A percentile compares a stretch with the other conserved stretches of the same genome.
These are phyloP conservation scores for Brettanomyces custersianus DNA, from an alignment of 805 yeast genomes.

Conservation along the genomic window DNA sequence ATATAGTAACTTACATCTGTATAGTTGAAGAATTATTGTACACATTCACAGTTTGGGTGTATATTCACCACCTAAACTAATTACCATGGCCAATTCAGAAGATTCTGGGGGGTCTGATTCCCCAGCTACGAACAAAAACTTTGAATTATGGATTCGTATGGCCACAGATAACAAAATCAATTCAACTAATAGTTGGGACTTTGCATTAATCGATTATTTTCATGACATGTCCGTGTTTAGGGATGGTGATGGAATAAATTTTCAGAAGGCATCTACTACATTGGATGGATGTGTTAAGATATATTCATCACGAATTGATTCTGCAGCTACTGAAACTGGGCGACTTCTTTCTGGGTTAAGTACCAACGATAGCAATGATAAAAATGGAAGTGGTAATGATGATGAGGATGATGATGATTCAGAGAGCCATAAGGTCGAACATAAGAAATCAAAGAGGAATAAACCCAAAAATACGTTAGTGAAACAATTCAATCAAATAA, in stretches of 20 bases:
- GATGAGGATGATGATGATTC: conserved; percentile 15
- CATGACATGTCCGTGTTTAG: conserved; percentile 69
- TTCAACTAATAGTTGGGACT: conserved; percentile 79
- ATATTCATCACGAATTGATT: conserved; percentile 83
- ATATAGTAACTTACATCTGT: too few relatives aligned
- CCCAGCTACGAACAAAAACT: conserved; percentile 33
- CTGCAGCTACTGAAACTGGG: conserved; percentile 87
- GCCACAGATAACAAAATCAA: conserved; percentile 82
- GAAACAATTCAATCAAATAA: conserved; percentile 30
- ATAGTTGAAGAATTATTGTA: too few relatives aligned
- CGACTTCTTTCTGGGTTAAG: conserved; percentile 45
- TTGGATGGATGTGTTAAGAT: conserved; percentile 92
- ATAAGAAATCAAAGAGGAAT: conserved; percentile 11
- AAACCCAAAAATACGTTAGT: conserved; percentile 27
- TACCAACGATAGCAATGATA: conserved; percentile 22
- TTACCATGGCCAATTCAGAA: too few relatives aligned
- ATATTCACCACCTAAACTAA: too few relatives aligned
- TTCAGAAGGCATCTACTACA: conserved; percentile 86
- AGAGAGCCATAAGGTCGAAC: conserved; percentile 12
- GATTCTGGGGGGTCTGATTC: too few relatives aligned
- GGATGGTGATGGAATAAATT: conserved; percentile 75
- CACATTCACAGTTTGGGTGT: too few relatives aligned
- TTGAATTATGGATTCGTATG: conserved; percentile 75
- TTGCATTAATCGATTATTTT: conserved; percentile 86
- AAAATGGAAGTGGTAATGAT: conserved; percentile 8